Evolutionary conservation across 257 asterid genomes (phyloP).

Genomic region (Solanum virginianum): DNA sequence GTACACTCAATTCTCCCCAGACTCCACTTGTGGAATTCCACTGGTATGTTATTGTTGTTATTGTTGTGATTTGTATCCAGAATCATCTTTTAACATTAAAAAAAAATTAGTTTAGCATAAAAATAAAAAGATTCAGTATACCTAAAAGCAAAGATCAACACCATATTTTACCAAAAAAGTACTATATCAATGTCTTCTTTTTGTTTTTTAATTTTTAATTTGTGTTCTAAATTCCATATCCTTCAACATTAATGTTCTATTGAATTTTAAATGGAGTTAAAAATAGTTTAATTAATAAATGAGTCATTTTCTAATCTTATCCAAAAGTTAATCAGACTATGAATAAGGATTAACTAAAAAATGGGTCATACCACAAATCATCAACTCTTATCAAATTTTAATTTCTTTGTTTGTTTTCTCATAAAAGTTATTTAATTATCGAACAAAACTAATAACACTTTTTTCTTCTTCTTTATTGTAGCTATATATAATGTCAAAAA

Average conservation of each 20-base stretch:
- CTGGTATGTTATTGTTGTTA: too few relatives aligned
- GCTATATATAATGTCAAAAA: background rate
- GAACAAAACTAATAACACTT: background rate
- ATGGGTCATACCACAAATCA: background rate
- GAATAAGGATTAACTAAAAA: background rate
- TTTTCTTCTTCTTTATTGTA: background rate
- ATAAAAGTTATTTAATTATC: background rate
- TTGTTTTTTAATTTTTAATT: background rate
- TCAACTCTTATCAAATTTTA: background rate
- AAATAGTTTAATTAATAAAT: background rate
- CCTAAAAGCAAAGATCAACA: background rate
- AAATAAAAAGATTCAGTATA: background rate
- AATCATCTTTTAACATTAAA: background rate
- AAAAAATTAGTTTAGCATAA: background rate
- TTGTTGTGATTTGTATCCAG: background rate
- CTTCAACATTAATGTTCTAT: too few relatives aligned
- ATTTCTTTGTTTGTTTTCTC: background rate
- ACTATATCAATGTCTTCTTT: background rate
- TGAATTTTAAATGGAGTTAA: background rate
- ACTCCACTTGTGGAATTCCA: too few relatives aligned
- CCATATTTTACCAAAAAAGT: background rate
- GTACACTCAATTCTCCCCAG: too few relatives aligned
- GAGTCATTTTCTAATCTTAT: background rate
- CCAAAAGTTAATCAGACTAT: background rate
- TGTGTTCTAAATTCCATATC: too few relatives aligned